Conservation (phyloP, 225 moss, liverwort and hornwort species). For the Rhytidiadelphus loreus region DNA sequence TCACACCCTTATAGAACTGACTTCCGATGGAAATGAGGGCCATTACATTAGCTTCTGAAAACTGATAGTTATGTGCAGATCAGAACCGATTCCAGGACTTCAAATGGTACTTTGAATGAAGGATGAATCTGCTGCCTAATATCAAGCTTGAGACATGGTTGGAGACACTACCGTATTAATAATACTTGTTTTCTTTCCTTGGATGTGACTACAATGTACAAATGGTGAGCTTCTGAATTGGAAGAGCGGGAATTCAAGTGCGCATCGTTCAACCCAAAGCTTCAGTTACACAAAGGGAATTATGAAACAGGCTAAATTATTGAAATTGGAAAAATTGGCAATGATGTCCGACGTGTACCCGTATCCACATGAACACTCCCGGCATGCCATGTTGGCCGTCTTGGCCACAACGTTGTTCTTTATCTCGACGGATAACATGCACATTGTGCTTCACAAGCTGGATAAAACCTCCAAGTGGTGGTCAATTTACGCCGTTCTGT, state of each 20-base stretch:
- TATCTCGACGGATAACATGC: conserved; percentile 43
- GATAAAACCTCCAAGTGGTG: conserved; percentile 58
- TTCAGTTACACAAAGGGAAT: neutral
- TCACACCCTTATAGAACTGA: neutral
- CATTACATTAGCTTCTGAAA: neutral
- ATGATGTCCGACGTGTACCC: conserved; percentile 9
- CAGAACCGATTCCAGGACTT: neutral
- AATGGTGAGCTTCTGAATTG: neutral
- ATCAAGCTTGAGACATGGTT: neutral
- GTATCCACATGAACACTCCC: conserved; percentile 48
- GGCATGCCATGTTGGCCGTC: conserved; percentile 36
- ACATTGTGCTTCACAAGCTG: conserved; percentile 39
- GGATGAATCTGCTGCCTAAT: neutral
- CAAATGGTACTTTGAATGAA: neutral
- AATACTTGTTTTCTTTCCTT: neutral
- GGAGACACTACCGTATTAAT: too few relatives aligned
- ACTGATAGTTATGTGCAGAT: neutral
- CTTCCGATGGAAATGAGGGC: neutral
- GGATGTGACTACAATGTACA: neutral
- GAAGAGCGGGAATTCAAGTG: neutral
- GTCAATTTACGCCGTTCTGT: conserved; percentile 39
- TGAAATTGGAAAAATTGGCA: neutral
- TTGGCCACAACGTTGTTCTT: conserved; percentile 28
- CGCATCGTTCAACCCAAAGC: neutral
- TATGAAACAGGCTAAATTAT: neutral